phyloP scores from a whole-genome alignment of 2,329 filamentous ascomycete species.

The Monosporascus ibericus region DNA sequence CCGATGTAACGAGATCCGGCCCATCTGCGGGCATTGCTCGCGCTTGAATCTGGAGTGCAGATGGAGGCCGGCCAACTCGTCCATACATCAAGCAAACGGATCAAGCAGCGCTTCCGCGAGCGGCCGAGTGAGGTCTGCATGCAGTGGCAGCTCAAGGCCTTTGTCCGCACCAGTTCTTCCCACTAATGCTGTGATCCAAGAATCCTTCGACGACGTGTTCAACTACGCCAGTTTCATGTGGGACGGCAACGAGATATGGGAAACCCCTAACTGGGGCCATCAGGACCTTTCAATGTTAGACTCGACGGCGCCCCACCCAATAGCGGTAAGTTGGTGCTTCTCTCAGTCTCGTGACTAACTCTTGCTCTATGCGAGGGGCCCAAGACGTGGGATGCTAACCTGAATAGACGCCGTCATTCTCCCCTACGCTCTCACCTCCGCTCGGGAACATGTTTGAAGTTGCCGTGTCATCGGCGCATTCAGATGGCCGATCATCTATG shows the following conservation, averaged over 20 bases:
- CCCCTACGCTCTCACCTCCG: slow-evolving; percentile 2
- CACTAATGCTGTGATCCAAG: slow-evolving; percentile 10
- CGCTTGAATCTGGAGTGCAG: slow-evolving; percentile 46
- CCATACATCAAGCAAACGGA: slow-evolving; percentile 9
- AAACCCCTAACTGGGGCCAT: slow-evolving; percentile 7
- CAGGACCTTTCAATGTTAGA: slow-evolving; percentile 6
- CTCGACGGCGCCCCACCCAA: slow-evolving; percentile 13
- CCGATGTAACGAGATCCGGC: slow-evolving; percentile 47
- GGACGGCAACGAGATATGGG: slow-evolving; percentile 33
- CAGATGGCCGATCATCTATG: slow-evolving; percentile 3
- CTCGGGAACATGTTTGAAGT: slow-evolving; percentile 2
- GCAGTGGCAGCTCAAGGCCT: slow-evolving; percentile 2
- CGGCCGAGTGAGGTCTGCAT: slow-evolving; percentile 4
- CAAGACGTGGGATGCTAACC: slow-evolving; percentile 1
- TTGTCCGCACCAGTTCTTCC: slow-evolving; percentile 1
- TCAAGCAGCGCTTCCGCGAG: neutral
- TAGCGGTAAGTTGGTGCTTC: slow-evolving; percentile 9
- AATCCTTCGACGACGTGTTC: slow-evolving; percentile 34
- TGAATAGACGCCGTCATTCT: slow-evolving; percentile 4
- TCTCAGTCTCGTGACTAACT: neutral
- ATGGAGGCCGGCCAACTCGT: slow-evolving; percentile 34
- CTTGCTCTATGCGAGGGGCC: neutral
- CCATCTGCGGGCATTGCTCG: slow-evolving; percentile 47
- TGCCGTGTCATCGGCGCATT: slow-evolving; percentile 5
- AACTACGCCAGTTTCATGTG: slow-evolving; percentile 45